Conservation (phyloP, 2,329 filamentous ascomycete genomes). For the Parastagonospora avenae region DNA sequence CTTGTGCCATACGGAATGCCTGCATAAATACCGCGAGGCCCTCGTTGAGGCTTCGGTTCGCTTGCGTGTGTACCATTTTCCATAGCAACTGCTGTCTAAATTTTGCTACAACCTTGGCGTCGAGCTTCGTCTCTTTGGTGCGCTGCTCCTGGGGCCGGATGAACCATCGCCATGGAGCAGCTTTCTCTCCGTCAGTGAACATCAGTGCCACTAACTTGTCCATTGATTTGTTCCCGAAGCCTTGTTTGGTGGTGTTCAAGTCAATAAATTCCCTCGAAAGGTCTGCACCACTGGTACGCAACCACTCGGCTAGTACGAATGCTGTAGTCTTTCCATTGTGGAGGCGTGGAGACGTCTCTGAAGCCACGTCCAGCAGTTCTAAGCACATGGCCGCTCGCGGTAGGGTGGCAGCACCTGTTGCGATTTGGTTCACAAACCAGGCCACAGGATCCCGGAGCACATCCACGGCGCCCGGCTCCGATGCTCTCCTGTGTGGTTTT, state of each 20-base stretch:
- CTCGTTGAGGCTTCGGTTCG: conserved; percentile 14
- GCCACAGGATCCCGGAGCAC: conserved; percentile 45
- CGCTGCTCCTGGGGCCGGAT: conserved; percentile 20
- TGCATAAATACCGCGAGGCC: conserved; percentile 32
- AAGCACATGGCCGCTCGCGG: conserved; percentile 48
- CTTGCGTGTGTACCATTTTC: conserved; percentile 25
- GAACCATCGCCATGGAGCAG: conserved; percentile 39
- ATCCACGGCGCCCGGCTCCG: conserved; percentile 31
- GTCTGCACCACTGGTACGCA: conserved; percentile 35
- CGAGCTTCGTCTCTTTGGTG: conserved; percentile 22
- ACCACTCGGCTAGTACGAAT: conserved; percentile 33
- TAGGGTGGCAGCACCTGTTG: conserved; percentile 45
- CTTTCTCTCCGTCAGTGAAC: conserved; percentile 24
- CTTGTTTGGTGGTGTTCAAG: conserved; percentile 9
- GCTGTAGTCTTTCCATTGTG: conserved; percentile 18
- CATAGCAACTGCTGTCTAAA: conserved; percentile 33
- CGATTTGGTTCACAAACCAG: conserved; percentile 49
- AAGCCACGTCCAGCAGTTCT: conserved; percentile 31
- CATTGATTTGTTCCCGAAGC: conserved; percentile 16
- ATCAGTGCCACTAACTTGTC: conserved; percentile 27
- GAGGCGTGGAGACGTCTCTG: conserved; percentile 4
- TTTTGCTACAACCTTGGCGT: conserved; percentile 6
- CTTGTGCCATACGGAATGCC: conserved; percentile 22
- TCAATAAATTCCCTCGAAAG: conserved; percentile 34
- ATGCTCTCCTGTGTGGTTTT: conserved; percentile 31